These are phyloP conservation scores for Starmera caribaea DNA, from an alignment of 805 yeast species.

Conservation along the genomic window DNA sequence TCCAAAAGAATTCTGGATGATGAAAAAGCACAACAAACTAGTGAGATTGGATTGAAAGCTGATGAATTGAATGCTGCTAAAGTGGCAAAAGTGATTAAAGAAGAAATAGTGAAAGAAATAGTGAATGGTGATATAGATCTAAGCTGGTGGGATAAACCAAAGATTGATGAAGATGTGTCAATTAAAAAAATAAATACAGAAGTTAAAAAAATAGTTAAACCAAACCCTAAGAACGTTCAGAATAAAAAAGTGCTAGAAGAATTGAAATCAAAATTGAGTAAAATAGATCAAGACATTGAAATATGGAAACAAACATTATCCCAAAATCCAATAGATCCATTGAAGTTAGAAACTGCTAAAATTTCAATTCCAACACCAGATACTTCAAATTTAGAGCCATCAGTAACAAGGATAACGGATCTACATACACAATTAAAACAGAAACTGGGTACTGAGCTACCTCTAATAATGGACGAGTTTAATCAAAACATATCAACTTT, in stretches of 20 bases:
- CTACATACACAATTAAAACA: too few species aligned
- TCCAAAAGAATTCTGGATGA: constrained; percentile 33
- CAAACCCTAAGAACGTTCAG: constrained; percentile 51
- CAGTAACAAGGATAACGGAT: too few species aligned
- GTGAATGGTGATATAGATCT: constrained; percentile 49
- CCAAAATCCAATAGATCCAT: constrained; percentile 4
- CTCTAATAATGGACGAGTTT: too few species aligned
- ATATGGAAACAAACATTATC: constrained; percentile 30
- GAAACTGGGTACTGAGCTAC: too few species aligned
- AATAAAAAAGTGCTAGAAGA: constrained; percentile 39
- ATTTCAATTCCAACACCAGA: too few species aligned
- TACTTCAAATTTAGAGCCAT: too few species aligned
- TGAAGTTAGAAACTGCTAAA: too few species aligned
- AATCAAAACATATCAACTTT: too few species aligned
- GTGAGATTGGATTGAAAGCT: constrained; percentile 16
- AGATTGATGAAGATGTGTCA: constrained; percentile 17
- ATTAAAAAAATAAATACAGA: constrained; percentile 16
- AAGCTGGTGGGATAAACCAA: constrained; percentile 53
- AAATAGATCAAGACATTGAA: constrained; percentile 27
- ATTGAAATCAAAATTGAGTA: constrained; percentile 32
- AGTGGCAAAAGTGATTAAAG: constrained; percentile 55
- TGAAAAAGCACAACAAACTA: constrained; percentile 17
- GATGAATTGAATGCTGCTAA: constrained; percentile 35
- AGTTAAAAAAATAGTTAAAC: constrained; percentile 26
- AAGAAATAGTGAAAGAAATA: constrained; percentile 50